Evolutionary conservation across 2,329 filamentous ascomycete species (phyloP).

Genomic region (Fusarium brevicatenulatum): DNA sequence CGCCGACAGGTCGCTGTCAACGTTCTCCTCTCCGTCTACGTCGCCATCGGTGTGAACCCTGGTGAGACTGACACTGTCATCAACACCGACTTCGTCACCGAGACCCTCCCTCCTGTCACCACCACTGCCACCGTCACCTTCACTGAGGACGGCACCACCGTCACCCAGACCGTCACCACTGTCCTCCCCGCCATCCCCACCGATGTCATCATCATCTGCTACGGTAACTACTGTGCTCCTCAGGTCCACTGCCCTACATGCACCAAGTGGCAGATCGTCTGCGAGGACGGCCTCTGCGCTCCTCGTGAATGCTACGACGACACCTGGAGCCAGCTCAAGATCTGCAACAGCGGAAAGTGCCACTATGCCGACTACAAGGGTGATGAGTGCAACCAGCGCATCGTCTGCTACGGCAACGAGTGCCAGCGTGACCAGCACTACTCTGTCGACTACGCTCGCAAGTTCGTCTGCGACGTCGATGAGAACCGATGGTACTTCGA

Average conservation of each 20-base stretch:
- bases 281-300: conserved; percentile 49
- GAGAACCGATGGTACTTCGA: conserved; percentile 46
- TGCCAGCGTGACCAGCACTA: conserved; percentile 45
- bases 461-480: conserved; percentile 46
- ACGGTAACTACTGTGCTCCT: conserved; percentile 45
- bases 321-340: conserved; percentile 45
- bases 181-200: conserved; percentile 35
- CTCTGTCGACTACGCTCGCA: conserved; percentile 45
- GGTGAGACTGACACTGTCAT: conserved; percentile 21
- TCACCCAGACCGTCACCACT: conserved; percentile 39
- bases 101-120: conserved; percentile 42
- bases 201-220: conserved; percentile 43
- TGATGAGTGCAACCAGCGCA: conserved; percentile 48
- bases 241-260: conserved; percentile 44
- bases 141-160: conserved; percentile 40
- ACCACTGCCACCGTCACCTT: conserved; percentile 44
- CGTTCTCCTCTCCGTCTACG: conserved; percentile 41
- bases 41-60: conserved; percentile 16
- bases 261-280: conserved; percentile 46
- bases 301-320: conserved; percentile 43
- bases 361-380: conserved; percentile 46
- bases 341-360: conserved; percentile 47
- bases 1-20: conserved; percentile 39
- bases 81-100: conserved; percentile 34
- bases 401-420: conserved; percentile 48